These are phyloP conservation scores for Lachnellula subtilissima DNA, from an alignment of 2,329 filamentous ascomycete species.

Conservation along the genomic window DNA sequence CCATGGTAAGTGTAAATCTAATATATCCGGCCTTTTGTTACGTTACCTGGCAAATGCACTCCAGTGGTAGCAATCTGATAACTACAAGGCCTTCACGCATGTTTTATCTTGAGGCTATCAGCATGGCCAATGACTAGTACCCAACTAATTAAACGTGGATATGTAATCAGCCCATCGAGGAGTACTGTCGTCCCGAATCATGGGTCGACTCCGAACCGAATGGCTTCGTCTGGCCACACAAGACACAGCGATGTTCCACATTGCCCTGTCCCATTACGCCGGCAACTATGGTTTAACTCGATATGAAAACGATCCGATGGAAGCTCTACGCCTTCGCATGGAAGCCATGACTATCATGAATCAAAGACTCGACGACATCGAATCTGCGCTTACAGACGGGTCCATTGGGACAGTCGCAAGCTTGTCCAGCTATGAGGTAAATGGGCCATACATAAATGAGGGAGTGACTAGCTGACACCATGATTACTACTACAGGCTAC, in stretches of 20 bases:
- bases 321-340: conserved; percentile 12
- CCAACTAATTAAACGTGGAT: neutral
- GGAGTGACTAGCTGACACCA: neutral
- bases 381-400: conserved; percentile 6
- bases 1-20: neutral
- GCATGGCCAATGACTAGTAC: neutral
- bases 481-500: conserved; percentile 6
- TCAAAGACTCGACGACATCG: conserved; percentile 4
- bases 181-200: conserved; percentile 9
- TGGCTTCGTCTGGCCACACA: conserved; percentile 14
- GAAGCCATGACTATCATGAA: conserved; percentile 17
- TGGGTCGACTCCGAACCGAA: conserved; percentile 11
- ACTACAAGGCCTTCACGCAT: neutral
- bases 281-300: conserved; percentile 12
- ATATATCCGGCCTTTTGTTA: neutral
- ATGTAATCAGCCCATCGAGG: neutral
- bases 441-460: neutral
- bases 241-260: conserved; percentile 12
- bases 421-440: conserved; percentile 17
- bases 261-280: conserved; percentile 16
- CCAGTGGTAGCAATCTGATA: neutral
- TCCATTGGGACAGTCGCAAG: conserved; percentile 14
- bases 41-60: neutral
- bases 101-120: neutral
- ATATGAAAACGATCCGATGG: conserved; percentile 10